Evolutionary conservation across 2,329 filamentous ascomycete genomes (phyloP), one percentile per base, ranked within the genome.

Genomic region (Thermoascus crustaceus): DNA sequence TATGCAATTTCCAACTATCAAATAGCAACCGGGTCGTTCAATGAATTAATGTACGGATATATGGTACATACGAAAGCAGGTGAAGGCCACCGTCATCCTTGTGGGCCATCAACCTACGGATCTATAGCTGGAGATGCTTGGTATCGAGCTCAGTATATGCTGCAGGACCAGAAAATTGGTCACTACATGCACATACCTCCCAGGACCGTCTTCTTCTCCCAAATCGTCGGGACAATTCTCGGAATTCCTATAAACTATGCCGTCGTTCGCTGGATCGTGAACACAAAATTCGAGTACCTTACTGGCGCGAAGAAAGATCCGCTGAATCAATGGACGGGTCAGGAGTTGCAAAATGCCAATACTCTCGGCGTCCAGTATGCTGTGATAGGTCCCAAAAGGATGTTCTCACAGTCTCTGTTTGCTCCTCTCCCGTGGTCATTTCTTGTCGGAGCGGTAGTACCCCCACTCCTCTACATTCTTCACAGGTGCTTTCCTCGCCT

Each of bases 161-260:
- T 78, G 0, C 74, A 79, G 45, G 76, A 80, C 46, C 72, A 74
- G 49, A 76, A 78, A 47, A 76, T 79, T n/a, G 75, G 74, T 0
- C 74, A 78, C 44, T 79, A 78, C 44, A 75, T 76, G 68, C 73
- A 79, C 35, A 64, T 79, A 0, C 72, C 75, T 0, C 75, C 75
- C 2, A 68, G 71, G 8, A 61, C 69, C 0, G 68, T 78, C 4
- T 78, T 80, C 58, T 75, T 78, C 50, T 73, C 72, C 1, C 75
- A 79, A 46, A 61, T 79, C 3, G 74, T 78, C 20, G 76, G 73
- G 3, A 73, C 71, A 10, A 55, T 74, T 5, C 60, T 79, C 26
- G 75, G 75, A 4, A 65, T 79, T 5, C 75, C 75, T 0, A 69
- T 78, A 43, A 76, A 79, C 49, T 79, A 78, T 35, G 74, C 64